phyloP scores from a whole-genome alignment of 441 rosid genomes.

The Metrosideros polymorpha region DNA sequence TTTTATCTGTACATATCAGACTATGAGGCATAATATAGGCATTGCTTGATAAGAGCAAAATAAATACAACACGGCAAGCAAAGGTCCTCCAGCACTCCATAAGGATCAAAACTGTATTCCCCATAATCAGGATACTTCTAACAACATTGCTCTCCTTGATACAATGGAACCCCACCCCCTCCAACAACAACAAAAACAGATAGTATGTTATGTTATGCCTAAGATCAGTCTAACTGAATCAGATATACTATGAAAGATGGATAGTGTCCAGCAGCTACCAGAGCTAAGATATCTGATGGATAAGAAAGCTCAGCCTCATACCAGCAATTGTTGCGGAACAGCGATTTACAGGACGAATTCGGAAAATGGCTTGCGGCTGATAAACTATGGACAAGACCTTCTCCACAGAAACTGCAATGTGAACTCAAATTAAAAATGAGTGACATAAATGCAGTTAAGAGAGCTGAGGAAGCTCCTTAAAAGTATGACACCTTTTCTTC shows the following conservation, averaged over 20 bases:
- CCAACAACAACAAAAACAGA: not conserved
- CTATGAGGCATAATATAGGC: not conserved
- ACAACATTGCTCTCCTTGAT: not conserved
- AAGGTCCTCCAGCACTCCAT: not conserved
- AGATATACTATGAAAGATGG: not conserved
- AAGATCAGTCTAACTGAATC: not conserved
- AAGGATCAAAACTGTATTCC: not conserved
- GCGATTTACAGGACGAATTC: constrained; percentile 84
- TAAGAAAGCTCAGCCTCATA: constrained; percentile 9
- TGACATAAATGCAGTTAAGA: not conserved
- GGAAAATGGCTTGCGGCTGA: constrained; percentile 93
- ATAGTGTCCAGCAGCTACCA: not conserved
- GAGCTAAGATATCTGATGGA: not conserved
- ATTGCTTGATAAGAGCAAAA: not conserved
- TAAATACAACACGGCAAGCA: not conserved
- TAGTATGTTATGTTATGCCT: not conserved
- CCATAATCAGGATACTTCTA: not conserved
- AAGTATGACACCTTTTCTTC: not conserved
- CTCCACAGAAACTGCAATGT: constrained; percentile 89
- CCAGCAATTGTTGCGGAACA: constrained; percentile 94
- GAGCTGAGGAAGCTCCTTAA: not conserved
- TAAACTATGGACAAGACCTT: constrained; percentile 81
- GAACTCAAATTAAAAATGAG: not conserved
- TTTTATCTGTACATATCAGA: not conserved
- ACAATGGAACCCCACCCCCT: not conserved